A percentile compares a stretch with the other conserved stretches of the same genome.
Evolutionary conservation across 2,329 filamentous ascomycete genomes (phyloP).

Genomic region (Sporothrix luriei): DNA sequence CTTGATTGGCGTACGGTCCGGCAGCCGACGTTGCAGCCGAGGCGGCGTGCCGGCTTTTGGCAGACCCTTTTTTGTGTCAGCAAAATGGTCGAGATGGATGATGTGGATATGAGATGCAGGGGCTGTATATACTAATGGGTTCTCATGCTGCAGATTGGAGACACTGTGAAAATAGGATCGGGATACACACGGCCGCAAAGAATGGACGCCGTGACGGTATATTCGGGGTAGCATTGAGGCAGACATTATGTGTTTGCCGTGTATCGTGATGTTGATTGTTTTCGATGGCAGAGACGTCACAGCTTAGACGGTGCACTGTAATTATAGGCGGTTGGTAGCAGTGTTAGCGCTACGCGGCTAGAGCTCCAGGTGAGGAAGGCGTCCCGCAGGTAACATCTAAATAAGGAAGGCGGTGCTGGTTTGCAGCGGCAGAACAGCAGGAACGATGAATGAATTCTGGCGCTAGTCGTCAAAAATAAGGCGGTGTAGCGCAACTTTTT

Average conservation of each 20-base stretch:
- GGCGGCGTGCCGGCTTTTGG: constrained; percentile 75
- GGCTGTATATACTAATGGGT: constrained; percentile 68
- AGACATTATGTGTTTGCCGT: constrained; percentile 18
- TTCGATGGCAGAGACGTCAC: constrained; percentile 17
- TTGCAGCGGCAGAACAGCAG: constrained; percentile 28
- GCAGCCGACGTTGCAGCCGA: constrained; percentile 77
- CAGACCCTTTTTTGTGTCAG: constrained; percentile 65
- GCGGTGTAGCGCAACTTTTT: constrained; percentile 35
- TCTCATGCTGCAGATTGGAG: constrained; percentile 70
- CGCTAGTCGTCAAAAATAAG: constrained; percentile 9
- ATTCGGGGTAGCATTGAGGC: neutral
- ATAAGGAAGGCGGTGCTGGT: constrained; percentile 31
- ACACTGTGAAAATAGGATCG: constrained; percentile 54
- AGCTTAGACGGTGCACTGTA: neutral
- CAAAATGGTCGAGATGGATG: neutral
- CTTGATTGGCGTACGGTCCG: constrained; percentile 75
- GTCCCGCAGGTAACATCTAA: neutral
- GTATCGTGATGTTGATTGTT: neutral
- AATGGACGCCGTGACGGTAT: constrained; percentile 33
- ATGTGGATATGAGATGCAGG: neutral
- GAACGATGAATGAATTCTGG: neutral
- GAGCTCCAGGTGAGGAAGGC: neutral
- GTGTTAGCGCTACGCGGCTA: neutral
- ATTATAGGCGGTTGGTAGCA: neutral
- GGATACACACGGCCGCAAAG: constrained; percentile 32